phyloP scores from a whole-genome alignment of 352 stramenopile species.

The Pythium myriotylum region DNA sequence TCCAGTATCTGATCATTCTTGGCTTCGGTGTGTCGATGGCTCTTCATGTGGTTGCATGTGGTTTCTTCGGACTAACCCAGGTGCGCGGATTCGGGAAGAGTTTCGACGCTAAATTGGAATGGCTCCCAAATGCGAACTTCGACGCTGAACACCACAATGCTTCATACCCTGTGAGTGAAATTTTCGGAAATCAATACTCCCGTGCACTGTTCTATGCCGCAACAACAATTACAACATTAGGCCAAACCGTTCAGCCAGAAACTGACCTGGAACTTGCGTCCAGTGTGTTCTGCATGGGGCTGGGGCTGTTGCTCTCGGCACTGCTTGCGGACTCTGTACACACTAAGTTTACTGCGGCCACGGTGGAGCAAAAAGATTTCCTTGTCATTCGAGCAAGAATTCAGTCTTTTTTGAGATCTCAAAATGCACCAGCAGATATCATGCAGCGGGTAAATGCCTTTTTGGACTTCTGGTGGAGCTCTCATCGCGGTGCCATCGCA shows the following conservation, averaged over 20 bases:
- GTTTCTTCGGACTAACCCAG: slow-evolving; percentile 31
- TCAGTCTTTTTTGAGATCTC: slow-evolving; percentile 52
- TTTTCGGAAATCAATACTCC: slow-evolving; percentile 38
- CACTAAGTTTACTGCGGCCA: slow-evolving; percentile 47
- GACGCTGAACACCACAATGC: neutral
- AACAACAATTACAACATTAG: slow-evolving; percentile 47
- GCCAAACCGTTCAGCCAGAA: slow-evolving; percentile 43
- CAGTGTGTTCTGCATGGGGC: slow-evolving; percentile 46
- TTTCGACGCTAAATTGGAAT: neutral
- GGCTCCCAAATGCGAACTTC: slow-evolving; percentile 16
- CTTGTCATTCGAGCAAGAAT: slow-evolving; percentile 51
- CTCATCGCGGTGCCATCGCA: slow-evolving; percentile 52
- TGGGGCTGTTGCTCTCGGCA: slow-evolving; percentile 42
- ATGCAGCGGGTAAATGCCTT: slow-evolving; percentile 61
- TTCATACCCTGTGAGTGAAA: neutral
- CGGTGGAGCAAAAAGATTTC: slow-evolving; percentile 67
- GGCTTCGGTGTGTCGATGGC: slow-evolving; percentile 13
- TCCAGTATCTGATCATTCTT: slow-evolving; percentile 19
- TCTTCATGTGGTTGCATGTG: slow-evolving; percentile 31
- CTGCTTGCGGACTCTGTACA: slow-evolving; percentile 54
- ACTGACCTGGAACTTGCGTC: slow-evolving; percentile 35
- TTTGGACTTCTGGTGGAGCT: slow-evolving; percentile 74
- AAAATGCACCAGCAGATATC: slow-evolving; percentile 43
- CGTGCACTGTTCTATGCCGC: slow-evolving; percentile 47
- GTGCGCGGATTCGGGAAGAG: slow-evolving; percentile 26